These are phyloP conservation scores for Amaranthus tricolor DNA, from an alignment of 179 eudicot species.

Conservation along the genomic window DNA sequence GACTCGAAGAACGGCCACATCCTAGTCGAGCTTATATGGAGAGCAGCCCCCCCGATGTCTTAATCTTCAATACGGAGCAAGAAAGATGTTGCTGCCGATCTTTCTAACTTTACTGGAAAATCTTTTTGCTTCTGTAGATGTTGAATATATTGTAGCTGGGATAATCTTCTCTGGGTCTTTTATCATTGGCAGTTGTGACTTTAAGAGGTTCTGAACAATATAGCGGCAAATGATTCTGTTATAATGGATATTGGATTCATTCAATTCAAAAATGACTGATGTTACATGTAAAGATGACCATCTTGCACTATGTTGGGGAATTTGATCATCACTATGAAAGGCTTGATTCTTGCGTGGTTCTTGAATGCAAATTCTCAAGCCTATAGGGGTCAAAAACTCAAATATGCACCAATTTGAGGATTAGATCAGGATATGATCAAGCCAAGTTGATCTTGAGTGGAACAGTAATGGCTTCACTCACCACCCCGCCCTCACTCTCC, in stretches of 20 bases:
- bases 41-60: slow-evolving; percentile 49
- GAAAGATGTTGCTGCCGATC: slow-evolving; percentile 3
- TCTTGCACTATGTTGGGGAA: too few relatives aligned
- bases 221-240: neutral
- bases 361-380: too few relatives aligned
- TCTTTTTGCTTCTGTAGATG: slow-evolving; percentile 23
- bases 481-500: too few relatives aligned
- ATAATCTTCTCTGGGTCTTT: neutral
- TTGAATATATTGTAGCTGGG: neutral
- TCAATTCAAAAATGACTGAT: neutral
- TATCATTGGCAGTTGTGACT: neutral
- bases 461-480: too few relatives aligned
- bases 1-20: slow-evolving; percentile 60
- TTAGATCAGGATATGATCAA: too few relatives aligned
- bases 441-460: too few relatives aligned
- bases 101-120: neutral
- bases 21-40: slow-evolving; percentile 75
- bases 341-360: too few relatives aligned
- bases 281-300: neutral
- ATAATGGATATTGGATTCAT: neutral
- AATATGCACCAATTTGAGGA: too few relatives aligned
- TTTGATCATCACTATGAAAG: too few relatives aligned
- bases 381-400: too few relatives aligned
- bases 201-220: neutral
- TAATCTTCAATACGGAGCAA: neutral